These are phyloP conservation scores for Candida ipomoeae DNA, from an alignment of 805 yeast genomes.

Conservation along the genomic window DNA sequence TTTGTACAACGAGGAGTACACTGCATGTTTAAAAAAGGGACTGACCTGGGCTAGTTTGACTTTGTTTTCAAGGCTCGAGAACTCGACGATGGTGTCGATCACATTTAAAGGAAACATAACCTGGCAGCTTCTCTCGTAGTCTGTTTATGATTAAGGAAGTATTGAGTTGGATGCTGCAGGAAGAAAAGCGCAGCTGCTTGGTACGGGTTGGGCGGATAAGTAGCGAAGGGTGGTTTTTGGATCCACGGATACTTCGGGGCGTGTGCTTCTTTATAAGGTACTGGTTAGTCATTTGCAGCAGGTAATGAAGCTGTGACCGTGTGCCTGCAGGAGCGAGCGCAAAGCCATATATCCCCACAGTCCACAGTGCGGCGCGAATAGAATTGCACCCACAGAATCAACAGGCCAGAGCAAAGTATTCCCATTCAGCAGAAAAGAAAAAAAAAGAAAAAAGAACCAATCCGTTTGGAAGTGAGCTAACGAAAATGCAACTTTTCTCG, in stretches of 20 bases:
- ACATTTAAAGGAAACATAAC: slow-evolving; percentile 14
- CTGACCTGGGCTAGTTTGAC: slow-evolving; percentile 11
- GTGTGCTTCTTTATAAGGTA: neutral
- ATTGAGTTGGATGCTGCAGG: neutral
- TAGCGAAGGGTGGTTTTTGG: no score
- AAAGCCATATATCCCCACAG: slow-evolving; percentile 4
- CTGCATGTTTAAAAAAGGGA: slow-evolving; percentile 11
- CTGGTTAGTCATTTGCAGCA: slow-evolving; percentile 1
- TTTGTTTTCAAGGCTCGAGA: slow-evolving; percentile 5
- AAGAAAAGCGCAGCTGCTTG: neutral
- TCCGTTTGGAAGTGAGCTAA: no score
- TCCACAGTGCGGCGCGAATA: slow-evolving; percentile 3
- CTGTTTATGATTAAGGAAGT: neutral
- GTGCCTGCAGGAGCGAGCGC: slow-evolving; percentile 1
- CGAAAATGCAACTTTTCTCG: no score
- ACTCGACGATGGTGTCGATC: slow-evolving; percentile 10
- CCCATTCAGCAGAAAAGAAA: neutral
- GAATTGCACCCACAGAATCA: neutral
- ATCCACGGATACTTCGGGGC: neutral
- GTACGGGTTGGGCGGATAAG: neutral
- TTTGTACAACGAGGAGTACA: slow-evolving; percentile 14
- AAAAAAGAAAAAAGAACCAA: neutral
- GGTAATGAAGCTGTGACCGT: neutral
- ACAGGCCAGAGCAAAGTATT: neutral
- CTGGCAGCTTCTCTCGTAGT: neutral